Evolutionary conservation across 768 basidiomycete species (phyloP).

Genomic region (Hydnomerulius pinastri): DNA sequence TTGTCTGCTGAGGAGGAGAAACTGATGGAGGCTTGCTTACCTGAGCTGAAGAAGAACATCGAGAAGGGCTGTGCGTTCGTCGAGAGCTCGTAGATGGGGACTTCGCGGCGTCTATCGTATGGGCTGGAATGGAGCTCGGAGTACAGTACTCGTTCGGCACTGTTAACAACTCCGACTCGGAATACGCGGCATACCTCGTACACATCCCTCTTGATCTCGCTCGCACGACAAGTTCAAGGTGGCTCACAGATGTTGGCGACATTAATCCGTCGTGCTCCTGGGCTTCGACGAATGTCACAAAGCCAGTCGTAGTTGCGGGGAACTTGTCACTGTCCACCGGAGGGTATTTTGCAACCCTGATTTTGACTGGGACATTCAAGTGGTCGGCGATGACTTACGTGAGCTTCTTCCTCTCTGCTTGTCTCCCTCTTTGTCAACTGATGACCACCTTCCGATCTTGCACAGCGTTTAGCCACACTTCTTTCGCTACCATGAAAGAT

Average conservation of each 20-base stretch:
- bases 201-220: conserved; percentile 22
- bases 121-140: conserved; percentile 27
- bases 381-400: conserved; percentile 6
- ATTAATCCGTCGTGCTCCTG: conserved; percentile 30
- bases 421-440: not conserved
- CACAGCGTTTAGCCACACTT: not conserved
- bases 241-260: conserved; percentile 29
- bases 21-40: conserved; percentile 83
- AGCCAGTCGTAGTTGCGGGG: conserved; percentile 8
- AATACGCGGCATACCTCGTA: conserved; percentile 18
- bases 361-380: conserved; percentile 18
- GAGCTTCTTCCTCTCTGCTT: conserved; percentile 1
- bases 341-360: conserved; percentile 7
- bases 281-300: conserved; percentile 27
- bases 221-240: conserved; percentile 22
- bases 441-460: not conserved
- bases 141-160: conserved; percentile 26
- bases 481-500: conserved; percentile 9
- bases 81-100: conserved; percentile 39
- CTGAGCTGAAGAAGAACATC: conserved; percentile 97
- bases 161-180: conserved; percentile 12
- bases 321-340: conserved; percentile 2
- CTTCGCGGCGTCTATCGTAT: conserved; percentile 20
- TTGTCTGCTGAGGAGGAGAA: conserved; percentile 83
- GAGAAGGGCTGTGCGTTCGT: conserved; percentile 89